These are phyloP conservation scores for Staphylotrichum longicolle DNA, from an alignment of 495 filamentous ascomycete genomes.

Conservation along the genomic window DNA sequence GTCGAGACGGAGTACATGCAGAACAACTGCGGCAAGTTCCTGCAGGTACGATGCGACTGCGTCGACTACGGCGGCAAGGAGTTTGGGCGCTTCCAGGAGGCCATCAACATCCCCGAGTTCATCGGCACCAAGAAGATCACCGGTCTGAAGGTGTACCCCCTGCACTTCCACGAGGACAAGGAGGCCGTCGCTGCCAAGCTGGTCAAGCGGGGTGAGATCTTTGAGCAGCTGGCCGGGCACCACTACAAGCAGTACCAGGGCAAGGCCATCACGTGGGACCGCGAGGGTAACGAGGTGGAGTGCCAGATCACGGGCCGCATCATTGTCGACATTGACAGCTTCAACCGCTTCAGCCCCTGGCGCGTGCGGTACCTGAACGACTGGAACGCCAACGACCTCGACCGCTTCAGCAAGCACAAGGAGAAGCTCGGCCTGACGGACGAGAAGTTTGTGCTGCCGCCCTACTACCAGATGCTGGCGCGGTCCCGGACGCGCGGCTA, in stretches of 20 bases:
- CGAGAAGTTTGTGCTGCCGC: constrained; percentile 31
- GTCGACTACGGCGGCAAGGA: constrained; percentile 60
- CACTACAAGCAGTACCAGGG: constrained; percentile 58
- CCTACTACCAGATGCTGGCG: constrained; percentile 44
- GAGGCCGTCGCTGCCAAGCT: constrained; percentile 42
- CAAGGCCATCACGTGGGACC: constrained; percentile 37
- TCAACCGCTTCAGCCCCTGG: constrained; percentile 39
- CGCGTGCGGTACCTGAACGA: constrained; percentile 29
- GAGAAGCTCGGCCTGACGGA: constrained; percentile 20
- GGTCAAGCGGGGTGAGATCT: constrained; percentile 48
- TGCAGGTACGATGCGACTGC: constrained; percentile 41
- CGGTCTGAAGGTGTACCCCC: constrained; percentile 54
- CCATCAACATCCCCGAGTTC: constrained; percentile 50
- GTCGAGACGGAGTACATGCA: constrained; percentile 31
- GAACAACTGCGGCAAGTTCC: constrained; percentile 44
- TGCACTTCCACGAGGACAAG: constrained; percentile 52
- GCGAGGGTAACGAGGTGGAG: constrained; percentile 36
- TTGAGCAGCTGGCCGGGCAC: constrained; percentile 56
- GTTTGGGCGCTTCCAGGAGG: constrained; percentile 50
- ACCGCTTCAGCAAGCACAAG: constrained; percentile 29
- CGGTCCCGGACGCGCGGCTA: constrained; percentile 45
- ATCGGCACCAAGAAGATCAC: constrained; percentile 57
- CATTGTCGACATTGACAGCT: constrained; percentile 37
- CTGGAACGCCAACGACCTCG: constrained; percentile 34
- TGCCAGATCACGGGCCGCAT: constrained; percentile 34